These are phyloP conservation scores for Gentiana macrophylla DNA, from an alignment of 257 asterid species.

Conservation along the genomic window DNA sequence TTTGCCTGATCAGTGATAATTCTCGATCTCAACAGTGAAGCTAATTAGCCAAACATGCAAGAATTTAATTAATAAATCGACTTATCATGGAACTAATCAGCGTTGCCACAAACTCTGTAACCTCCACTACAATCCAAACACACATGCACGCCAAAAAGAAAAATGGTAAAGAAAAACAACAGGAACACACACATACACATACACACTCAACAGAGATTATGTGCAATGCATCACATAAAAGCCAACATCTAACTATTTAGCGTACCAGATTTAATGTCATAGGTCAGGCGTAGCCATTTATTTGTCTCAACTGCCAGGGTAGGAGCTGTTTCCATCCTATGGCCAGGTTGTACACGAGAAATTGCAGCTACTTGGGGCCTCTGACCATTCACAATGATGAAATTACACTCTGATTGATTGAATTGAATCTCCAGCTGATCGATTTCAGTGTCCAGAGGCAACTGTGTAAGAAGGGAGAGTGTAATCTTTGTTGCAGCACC, in stretches of 20 bases:
- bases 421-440: slow-evolving; percentile 98
- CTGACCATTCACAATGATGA: slow-evolving; percentile 72
- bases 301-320: slow-evolving; percentile 57
- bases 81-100: too few relatives aligned
- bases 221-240: background rate
- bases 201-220: background rate
- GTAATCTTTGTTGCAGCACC: slow-evolving; percentile 63
- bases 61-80: too few relatives aligned
- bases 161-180: too few relatives aligned
- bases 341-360: slow-evolving; percentile 66
- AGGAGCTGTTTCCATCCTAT: slow-evolving; percentile 81
- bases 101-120: too few relatives aligned
- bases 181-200: too few relatives aligned
- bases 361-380: slow-evolving; percentile 61
- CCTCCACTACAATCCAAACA: too few relatives aligned
- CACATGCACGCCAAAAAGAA: too few relatives aligned
- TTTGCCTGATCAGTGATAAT: too few relatives aligned
- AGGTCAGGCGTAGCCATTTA: slow-evolving; percentile 88
- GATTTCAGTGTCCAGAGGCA: slow-evolving; percentile 68
- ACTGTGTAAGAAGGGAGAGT: slow-evolving; percentile 73
- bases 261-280: slow-evolving; percentile 83
- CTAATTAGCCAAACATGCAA: too few relatives aligned
- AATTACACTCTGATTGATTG: slow-evolving; percentile 87
- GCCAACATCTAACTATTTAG: background rate
- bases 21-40: too few relatives aligned